Evolutionary conservation across 345 rosid genomes (phyloP).

Genomic region (rapeseed (Brassica napus)): DNA sequence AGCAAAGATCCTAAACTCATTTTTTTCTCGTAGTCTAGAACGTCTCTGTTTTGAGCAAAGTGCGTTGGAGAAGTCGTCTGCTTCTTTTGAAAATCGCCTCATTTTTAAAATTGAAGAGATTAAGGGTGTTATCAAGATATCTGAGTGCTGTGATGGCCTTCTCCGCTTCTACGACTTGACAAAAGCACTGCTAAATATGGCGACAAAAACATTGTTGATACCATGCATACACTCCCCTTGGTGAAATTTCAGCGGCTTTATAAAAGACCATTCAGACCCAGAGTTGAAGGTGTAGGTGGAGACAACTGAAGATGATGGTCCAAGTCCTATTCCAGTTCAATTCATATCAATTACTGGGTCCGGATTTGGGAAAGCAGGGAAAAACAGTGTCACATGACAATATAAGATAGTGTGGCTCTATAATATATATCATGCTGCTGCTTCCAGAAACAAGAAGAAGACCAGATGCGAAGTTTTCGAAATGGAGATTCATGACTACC

Average conservation of each 20-base stretch:
- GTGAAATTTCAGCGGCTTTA: not conserved
- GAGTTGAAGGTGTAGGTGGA: not conserved
- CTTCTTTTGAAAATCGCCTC: not conserved
- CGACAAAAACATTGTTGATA: not conserved
- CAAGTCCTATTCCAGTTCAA: no score
- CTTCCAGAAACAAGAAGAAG: not conserved
- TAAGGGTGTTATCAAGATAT: not conserved
- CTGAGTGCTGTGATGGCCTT: conserved; percentile 9
- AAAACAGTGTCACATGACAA: no score
- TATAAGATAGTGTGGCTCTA: no score
- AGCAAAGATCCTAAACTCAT: not conserved
- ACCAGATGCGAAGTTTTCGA: conserved; percentile 2
- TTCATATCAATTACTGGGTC: no score
- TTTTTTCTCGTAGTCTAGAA: not conserved
- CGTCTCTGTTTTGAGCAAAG: not conserved
- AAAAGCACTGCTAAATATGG: not conserved
- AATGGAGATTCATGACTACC: conserved; percentile 17
- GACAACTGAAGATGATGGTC: no score
- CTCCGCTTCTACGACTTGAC: not conserved
- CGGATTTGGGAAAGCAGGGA: no score
- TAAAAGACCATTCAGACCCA: not conserved
- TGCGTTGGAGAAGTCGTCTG: not conserved
- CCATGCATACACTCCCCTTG: no score
- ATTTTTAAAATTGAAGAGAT: not conserved
- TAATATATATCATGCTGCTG: not conserved